Evolutionary conservation across 148 eudicot species (phyloP), one percentile per base, ranked within the genome.

Genomic region (Agrostemma githago): DNA sequence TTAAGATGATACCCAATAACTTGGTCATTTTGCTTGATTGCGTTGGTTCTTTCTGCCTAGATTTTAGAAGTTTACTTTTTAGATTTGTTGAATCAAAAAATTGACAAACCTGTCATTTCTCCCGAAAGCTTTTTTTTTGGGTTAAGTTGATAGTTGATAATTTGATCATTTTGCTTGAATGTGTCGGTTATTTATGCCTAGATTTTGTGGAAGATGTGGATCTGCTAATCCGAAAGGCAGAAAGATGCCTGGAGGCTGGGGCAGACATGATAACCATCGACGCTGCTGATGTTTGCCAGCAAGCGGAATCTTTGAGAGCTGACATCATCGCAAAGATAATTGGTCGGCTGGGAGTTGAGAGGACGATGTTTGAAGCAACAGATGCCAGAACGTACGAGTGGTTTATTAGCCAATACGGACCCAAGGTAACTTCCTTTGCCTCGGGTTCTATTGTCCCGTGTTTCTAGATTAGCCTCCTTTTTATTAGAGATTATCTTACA

Each of bases 231-330:
- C 80, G 87, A 58, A 91, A 86, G 72, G 97, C 98, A 3, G 98
- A 94, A 82, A 87, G 98, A 76, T 94, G 96, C 84, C 83, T 94
- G 72, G 97, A 91, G 84, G 97, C 98, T 60, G 98, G 98, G 26
- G 98, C 98, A 73, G 98, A 94, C 85, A 89, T 89, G 96, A 89
- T 94, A 63, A 87, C 85, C 89, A 87, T 94, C 21, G 93, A 91
- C 70, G 92, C 98, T 63, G 97, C 90, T 63, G 95, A 89, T 78
- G 89, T 94, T 48, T 85, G 88, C 83, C 84, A 82, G 71, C 80
- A 84, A 19, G 90, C 93, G 70, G 97, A 91, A 63, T 82, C 88
- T 48, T 10, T 91, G 64, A 74, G 97, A 57, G 84, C 96, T 6
- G 97, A 94, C 70, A 80, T 94, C 53, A 79, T 94, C 16, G 96